Percentiles rank a stretch among this genome's conserved stretches.
phyloP scores from a whole-genome alignment of 1,284 basidiomycete species.

The Ceratobasidium sp. region DNA sequence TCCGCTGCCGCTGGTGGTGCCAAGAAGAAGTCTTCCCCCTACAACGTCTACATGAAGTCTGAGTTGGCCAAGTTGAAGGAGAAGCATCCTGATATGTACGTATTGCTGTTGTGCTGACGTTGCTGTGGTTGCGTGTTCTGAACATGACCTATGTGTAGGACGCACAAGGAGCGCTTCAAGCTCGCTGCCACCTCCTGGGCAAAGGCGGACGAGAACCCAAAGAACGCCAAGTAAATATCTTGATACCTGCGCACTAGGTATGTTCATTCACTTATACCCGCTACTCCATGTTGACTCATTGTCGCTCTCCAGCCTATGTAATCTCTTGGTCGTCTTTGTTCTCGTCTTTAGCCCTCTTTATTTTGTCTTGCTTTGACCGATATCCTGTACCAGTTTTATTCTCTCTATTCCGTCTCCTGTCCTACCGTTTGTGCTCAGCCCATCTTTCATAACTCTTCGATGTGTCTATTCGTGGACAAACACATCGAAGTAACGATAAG shows the following conservation, averaged over 20 bases:
- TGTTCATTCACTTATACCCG: not conserved
- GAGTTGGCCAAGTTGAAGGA: conserved; percentile 44
- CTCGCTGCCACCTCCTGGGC: conserved; percentile 43
- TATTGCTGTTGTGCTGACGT: not conserved
- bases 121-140: not conserved
- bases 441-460: not conserved
- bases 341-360: conserved; percentile 1
- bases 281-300: not conserved
- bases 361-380: not conserved
- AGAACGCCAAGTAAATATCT: conserved; percentile 39
- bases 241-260: not conserved
- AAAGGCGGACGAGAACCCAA: conserved; percentile 42
- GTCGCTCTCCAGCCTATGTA: not conserved
- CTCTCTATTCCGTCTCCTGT: conserved; percentile 1
- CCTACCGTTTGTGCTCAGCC: not conserved
- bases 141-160: conserved; percentile 21
- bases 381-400: conserved; percentile 16
- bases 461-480: not conserved
- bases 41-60: conserved; percentile 44
- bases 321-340: conserved; percentile 17
- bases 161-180: conserved; percentile 42
- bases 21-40: conserved; percentile 44
- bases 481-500: not conserved
- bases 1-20: conserved; percentile 37
- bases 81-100: conserved; percentile 43